A percentile compares a stretch with the other conserved stretches of the same genome.
Evolutionary conservation across 2,329 filamentous ascomycete genomes (phyloP).

Genomic region (Colletotrichum sp.): DNA sequence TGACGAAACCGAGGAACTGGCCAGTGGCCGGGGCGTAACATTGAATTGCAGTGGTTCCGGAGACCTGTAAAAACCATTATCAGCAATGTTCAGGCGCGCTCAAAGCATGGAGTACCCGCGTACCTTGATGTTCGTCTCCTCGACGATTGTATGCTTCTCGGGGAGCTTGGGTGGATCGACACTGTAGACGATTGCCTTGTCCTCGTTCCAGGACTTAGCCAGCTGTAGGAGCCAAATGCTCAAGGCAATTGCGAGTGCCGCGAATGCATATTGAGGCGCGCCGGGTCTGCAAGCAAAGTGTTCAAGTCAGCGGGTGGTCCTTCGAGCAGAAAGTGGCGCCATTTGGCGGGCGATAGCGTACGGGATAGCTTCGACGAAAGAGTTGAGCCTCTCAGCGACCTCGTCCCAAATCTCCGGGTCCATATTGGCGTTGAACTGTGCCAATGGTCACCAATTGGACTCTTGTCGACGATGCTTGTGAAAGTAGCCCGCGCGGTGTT

Average conservation of each 20-base stretch:
- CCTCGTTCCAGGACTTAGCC: slow-evolving; percentile 33
- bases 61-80: slow-evolving; percentile 40
- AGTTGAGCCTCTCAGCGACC: neutral
- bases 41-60: slow-evolving; percentile 72
- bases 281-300: neutral
- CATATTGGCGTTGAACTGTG: neutral
- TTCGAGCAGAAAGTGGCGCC: neutral
- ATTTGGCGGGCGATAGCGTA: neutral
- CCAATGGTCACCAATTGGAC: neutral
- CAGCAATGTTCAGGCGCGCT: neutral
- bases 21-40: slow-evolving; percentile 93
- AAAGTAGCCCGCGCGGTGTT: neutral
- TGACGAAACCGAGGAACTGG: slow-evolving; percentile 78
- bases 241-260: slow-evolving; percentile 33
- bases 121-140: slow-evolving; percentile 66
- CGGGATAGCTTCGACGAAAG: slow-evolving; percentile 9
- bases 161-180: slow-evolving; percentile 68
- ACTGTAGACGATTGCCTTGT: slow-evolving; percentile 59
- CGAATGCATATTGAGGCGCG: slow-evolving; percentile 30
- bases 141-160: slow-evolving; percentile 60
- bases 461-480: neutral
- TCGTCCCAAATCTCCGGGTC: slow-evolving; percentile 9
- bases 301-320: neutral
- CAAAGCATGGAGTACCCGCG: neutral
- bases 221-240: slow-evolving; percentile 34